Conservation (phyloP, 352 stramenopile genomes). For the Pythium phragmitis region DNA sequence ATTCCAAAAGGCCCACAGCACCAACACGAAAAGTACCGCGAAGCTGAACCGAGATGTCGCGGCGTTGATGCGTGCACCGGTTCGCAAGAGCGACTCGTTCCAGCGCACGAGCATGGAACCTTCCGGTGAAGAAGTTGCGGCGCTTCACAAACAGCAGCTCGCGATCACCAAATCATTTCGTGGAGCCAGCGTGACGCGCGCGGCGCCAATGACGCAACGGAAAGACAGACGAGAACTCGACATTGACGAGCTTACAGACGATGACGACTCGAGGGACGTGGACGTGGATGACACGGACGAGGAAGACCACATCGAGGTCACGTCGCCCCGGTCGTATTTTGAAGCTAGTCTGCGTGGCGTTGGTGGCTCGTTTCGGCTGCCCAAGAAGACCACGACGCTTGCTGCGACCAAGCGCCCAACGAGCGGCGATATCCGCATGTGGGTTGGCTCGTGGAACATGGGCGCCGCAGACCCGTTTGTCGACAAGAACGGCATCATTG, state of each 20-base stretch:
- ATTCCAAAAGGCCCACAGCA: constrained; percentile 38
- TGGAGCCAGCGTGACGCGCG: constrained; percentile 23
- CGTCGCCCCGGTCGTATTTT: constrained; percentile 66
- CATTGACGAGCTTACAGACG: constrained; percentile 36
- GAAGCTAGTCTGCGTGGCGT: constrained; percentile 44
- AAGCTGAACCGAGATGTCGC: constrained; percentile 30
- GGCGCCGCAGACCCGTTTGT: constrained; percentile 77
- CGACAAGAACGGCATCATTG: constrained; percentile 67
- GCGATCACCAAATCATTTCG: constrained; percentile 40
- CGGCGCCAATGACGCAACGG: constrained; percentile 20
- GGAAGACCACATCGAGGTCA: constrained; percentile 34
- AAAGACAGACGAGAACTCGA: constrained; percentile 31
- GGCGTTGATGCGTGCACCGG: constrained; percentile 30
- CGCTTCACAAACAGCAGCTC: constrained; percentile 40
- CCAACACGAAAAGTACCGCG: constrained; percentile 37
- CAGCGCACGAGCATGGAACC: constrained; percentile 28
- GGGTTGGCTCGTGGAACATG: constrained; percentile 89
- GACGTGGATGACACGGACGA: constrained; percentile 8
- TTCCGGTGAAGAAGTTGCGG: constrained; percentile 30
- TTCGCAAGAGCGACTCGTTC: constrained; percentile 55
- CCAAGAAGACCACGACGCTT: constrained; percentile 15
- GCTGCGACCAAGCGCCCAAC: constrained; percentile 34
- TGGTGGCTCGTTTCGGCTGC: constrained; percentile 38
- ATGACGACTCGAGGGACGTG: constrained; percentile 14
- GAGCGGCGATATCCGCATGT: constrained; percentile 64